Evolutionary conservation across 805 yeast species (phyloP), one percentile per base, ranked within the genome.

Genomic region (Nakazawaea wyomingensis): DNA sequence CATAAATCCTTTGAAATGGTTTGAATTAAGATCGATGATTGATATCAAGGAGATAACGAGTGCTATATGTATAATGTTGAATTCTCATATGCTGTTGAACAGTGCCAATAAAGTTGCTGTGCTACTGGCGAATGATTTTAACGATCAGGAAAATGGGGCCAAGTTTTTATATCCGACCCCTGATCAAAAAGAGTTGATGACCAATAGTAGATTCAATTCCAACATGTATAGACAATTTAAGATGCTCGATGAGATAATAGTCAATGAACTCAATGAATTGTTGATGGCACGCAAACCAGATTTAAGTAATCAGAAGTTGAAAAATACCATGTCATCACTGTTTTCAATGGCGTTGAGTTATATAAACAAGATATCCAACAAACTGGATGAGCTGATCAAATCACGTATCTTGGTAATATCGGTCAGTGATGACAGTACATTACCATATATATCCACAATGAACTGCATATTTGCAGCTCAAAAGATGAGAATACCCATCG

Each of bases 391-490:
- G 14, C 54, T 72, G 34, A 60, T 85, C 45, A 80, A 83, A 39
- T 80, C 96, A 0, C 72, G 90, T 37, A 65, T 84, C 5, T 53
- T 85, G 47, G 71, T 82, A 10, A 58, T 85, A 3, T 78, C 80
- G 46, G 74, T 88, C 20, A 78, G 82, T 50, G 87, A 80, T 48
- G 89, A 87, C 53, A 80, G 78, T 44, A 78, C 88, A 4, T 68
- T 87, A 41, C 87, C 86, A 45, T 95, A 93, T 60, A 86, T 91
- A 34, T 85, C 97, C 4, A 81, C 88, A 34, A 93, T 93, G 98
- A 93, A 93, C 61, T 75, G 93, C 47, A 91, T 93, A 24, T 93
- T 93, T 64, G 91, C 97, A 0, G 96, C 98, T 0, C 96, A 93
- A 52, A 91, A 90, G 61, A 76, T 85, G 84, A 82, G 80, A 53